Conservation (phyloP, 2,329 filamentous ascomycete genomes). For the Alternaria panax region DNA sequence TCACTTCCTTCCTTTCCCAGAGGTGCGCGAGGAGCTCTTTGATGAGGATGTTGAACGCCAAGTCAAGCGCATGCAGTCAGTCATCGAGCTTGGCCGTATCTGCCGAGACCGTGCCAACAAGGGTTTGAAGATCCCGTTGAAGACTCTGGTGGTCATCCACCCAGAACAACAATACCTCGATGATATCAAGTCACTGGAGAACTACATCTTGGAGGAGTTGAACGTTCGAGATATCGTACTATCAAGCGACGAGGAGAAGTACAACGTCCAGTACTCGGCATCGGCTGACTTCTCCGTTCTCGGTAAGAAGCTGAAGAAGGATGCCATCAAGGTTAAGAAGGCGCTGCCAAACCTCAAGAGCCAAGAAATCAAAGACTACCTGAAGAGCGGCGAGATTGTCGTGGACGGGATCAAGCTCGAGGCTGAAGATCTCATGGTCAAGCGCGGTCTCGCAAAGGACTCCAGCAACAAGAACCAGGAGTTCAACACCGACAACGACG, state of each 20-base stretch:
- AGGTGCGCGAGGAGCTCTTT: conserved; percentile 87
- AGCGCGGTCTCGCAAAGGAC: conserved; percentile 77
- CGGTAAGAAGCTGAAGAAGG: conserved; percentile 97
- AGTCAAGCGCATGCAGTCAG: conserved; percentile 90
- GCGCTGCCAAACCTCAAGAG: conserved; percentile 80
- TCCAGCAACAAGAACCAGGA: conserved; percentile 77
- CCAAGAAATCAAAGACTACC: conserved; percentile 80
- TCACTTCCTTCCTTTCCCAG: conserved; percentile 90
- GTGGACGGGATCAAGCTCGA: conserved; percentile 87
- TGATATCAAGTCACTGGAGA: conserved; percentile 83
- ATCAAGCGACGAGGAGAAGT: conserved; percentile 85
- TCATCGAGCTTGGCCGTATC: conserved; percentile 88
- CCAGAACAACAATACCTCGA: conserved; percentile 82
- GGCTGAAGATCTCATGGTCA: conserved; percentile 83
- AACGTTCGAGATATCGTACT: conserved; percentile 88
- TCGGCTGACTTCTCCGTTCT: conserved; percentile 91
- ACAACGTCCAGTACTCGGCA: conserved; percentile 91
- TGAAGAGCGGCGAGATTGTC: conserved; percentile 74
- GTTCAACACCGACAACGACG: conserved; percentile 86
- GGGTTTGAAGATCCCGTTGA: conserved; percentile 88
- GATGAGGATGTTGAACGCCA: conserved; percentile 84
- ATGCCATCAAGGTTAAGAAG: conserved; percentile 89
- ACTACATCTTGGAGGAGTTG: conserved; percentile 90
- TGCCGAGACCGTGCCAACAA: conserved; percentile 85
- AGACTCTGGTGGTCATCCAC: conserved; percentile 88